These are phyloP conservation scores for Flammula alnicola DNA, from an alignment of 1,284 basidiomycete species.

Conservation along the genomic window DNA sequence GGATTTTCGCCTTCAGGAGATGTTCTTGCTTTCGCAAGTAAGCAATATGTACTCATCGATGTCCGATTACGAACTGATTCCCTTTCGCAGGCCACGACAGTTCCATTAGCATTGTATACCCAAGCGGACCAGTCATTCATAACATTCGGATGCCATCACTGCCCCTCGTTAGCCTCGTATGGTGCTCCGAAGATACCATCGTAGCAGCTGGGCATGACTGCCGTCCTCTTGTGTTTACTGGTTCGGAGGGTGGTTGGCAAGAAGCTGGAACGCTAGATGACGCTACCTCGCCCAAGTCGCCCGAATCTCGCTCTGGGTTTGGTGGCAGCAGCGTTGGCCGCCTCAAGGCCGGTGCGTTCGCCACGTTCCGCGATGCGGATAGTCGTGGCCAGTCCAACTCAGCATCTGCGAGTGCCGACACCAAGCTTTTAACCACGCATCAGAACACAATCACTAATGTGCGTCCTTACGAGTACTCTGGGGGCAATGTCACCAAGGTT, in stretches of 20 bases:
- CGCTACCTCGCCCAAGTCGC: conserved; percentile 54
- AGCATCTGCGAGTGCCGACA: conserved; percentile 50
- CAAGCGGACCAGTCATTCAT: conserved; percentile 70
- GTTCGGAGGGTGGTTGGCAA: conserved; percentile 75
- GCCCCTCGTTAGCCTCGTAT: conserved; percentile 84
- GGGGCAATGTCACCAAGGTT: conserved; percentile 72
- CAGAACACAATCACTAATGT: conserved; percentile 99
- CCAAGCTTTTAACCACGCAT: conserved; percentile 87
- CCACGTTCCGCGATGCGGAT: conserved; percentile 94
- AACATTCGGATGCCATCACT: conserved; percentile 78
- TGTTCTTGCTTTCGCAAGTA: conserved; percentile 89
- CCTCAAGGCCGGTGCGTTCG: conserved; percentile 94
- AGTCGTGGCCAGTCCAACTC: conserved; percentile 72
- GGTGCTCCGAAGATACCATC: conserved; percentile 81
- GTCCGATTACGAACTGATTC: conserved; percentile 1
- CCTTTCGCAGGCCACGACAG: conserved; percentile 84
- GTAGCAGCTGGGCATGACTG: conserved; percentile 98
- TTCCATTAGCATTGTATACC: conserved; percentile 88
- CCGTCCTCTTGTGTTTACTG: conserved; percentile 89
- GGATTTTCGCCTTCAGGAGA: conserved; percentile 96
- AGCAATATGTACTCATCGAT: conserved; percentile 34
- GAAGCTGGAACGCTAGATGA: conserved; percentile 86
- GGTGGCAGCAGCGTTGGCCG: conserved; percentile 68
- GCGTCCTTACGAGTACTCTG: conserved; percentile 73
- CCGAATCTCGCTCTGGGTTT: conserved; percentile 43